A percentile compares a stretch with the other conserved stretches of the same genome.
Evolutionary conservation across 192 early-diverging fungal species (phyloP).

Genomic region (Gonapodya prolifera): DNA sequence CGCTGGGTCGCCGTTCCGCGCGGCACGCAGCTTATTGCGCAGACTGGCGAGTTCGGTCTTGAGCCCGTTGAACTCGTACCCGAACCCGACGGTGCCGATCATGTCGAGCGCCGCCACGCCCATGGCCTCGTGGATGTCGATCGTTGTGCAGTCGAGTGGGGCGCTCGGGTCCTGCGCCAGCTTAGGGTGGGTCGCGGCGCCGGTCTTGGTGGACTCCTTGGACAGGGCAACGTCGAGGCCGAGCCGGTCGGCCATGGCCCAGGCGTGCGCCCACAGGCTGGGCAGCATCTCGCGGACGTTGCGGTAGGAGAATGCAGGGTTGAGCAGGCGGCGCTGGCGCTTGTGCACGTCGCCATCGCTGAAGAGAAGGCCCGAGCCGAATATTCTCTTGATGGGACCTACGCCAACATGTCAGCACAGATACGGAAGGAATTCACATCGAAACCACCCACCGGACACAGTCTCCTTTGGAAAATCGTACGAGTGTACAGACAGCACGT

Average conservation of each 20-base stretch:
- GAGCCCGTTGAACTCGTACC: not conserved
- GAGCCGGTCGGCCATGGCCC: slow-evolving; percentile 23
- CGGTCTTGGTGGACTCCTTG: not conserved
- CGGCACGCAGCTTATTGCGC: not conserved
- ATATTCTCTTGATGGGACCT: slow-evolving; percentile 17
- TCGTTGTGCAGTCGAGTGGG: no score
- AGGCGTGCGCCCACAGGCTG: slow-evolving; percentile 18
- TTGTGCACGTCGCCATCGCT: slow-evolving; percentile 35
- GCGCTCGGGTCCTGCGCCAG: not conserved
- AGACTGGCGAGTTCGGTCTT: not conserved
- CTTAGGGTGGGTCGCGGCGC: not conserved
- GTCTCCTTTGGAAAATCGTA: slow-evolving; percentile 33
- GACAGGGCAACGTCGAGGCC: slow-evolving; percentile 8
- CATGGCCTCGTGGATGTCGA: slow-evolving; percentile 2
- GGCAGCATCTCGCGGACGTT: slow-evolving; percentile 30
- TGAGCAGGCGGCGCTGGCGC: slow-evolving; percentile 40
- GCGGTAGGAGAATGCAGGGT: slow-evolving; percentile 32
- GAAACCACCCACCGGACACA: not conserved
- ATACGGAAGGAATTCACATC: not conserved
- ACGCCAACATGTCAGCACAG: not conserved
- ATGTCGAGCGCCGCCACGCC: not conserved
- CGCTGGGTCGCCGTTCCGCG: not conserved
- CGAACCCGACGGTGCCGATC: not conserved
- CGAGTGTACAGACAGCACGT: slow-evolving; percentile 23
- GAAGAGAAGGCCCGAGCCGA: slow-evolving; percentile 35